Percentiles rank a stretch among this genome's conserved stretches.
phyloP scores from a whole-genome alignment of 306 rosid species.

The Cyclanthera cordifolia region DNA sequence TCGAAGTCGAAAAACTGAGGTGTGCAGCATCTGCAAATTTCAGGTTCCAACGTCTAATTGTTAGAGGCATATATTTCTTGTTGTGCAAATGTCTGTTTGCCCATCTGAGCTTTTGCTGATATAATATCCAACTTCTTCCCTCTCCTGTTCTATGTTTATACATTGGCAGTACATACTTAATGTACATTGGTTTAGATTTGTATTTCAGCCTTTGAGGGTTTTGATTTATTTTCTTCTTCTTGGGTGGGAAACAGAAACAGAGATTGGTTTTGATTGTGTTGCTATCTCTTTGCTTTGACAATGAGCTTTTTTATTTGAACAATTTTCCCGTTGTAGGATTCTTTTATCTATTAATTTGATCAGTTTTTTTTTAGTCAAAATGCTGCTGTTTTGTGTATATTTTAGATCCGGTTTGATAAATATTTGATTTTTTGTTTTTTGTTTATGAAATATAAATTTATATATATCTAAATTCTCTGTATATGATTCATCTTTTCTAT shows the following conservation, averaged over 20 bases:
- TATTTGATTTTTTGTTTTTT: too few species aligned
- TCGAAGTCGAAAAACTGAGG: constrained; percentile 47
- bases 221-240: not conserved
- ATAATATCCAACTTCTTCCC: constrained; percentile 5
- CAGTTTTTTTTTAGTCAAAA: not conserved
- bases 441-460: too few species aligned
- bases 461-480: too few species aligned
- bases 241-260: not conserved
- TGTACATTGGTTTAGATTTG: constrained; percentile 15
- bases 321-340: constrained; percentile 7
- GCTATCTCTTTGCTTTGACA: not conserved
- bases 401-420: too few species aligned
- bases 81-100: constrained; percentile 1
- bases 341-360: not conserved
- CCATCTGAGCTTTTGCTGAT: not conserved
- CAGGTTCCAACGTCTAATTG: constrained; percentile 12
- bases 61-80: not conserved
- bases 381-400: not conserved
- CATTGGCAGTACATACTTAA: not conserved
- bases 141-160: constrained; percentile 10
- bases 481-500: too few species aligned
- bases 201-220: constrained; percentile 10
- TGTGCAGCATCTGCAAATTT: constrained; percentile 12
- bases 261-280: constrained; percentile 6
- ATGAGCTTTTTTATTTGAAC: not conserved